phyloP scores from a whole-genome alignment of 306 rosid genomes.

The Rosa rugosa region DNA sequence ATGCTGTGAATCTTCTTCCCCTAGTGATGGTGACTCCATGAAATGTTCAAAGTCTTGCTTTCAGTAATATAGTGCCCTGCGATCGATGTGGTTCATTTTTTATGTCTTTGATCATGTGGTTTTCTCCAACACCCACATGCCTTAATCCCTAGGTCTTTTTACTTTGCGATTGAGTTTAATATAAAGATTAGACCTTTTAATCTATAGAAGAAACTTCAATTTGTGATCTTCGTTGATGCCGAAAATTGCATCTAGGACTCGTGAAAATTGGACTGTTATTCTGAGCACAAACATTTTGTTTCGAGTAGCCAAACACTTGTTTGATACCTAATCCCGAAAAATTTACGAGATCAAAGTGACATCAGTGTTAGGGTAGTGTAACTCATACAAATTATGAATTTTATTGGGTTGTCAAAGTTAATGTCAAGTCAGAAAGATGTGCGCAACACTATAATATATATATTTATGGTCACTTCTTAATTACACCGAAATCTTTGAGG shows the following conservation, averaged over 20 bases:
- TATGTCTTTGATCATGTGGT: slow-evolving; percentile 52
- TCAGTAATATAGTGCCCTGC: no score
- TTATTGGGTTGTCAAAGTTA: no score
- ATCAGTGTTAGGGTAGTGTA: neutral
- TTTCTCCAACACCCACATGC: slow-evolving; percentile 52
- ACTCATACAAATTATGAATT: no score
- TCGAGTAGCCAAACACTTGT: neutral
- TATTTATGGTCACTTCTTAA: neutral
- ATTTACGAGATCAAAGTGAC: neutral
- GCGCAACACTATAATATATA: neutral
- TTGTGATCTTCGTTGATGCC: neutral
- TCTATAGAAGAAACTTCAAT: neutral
- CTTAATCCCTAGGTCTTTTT: slow-evolving; percentile 30
- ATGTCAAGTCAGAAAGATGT: no score
- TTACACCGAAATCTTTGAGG: neutral
- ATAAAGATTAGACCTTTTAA: slow-evolving; percentile 22
- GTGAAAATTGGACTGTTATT: neutral
- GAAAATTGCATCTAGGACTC: neutral
- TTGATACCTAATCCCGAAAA: neutral
- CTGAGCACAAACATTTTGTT: neutral
- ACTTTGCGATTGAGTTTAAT: slow-evolving; percentile 28
- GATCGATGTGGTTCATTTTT: slow-evolving; percentile 20
- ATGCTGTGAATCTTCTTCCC: slow-evolving; percentile 30
- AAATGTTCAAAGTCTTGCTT: slow-evolving; percentile 29
- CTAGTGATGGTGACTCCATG: slow-evolving; percentile 31